Percentiles rank a stretch among this genome's conserved stretches.
Conservation (phyloP, 495 filamentous ascomycete species). For the Hypoxylon fuscum region DNA sequence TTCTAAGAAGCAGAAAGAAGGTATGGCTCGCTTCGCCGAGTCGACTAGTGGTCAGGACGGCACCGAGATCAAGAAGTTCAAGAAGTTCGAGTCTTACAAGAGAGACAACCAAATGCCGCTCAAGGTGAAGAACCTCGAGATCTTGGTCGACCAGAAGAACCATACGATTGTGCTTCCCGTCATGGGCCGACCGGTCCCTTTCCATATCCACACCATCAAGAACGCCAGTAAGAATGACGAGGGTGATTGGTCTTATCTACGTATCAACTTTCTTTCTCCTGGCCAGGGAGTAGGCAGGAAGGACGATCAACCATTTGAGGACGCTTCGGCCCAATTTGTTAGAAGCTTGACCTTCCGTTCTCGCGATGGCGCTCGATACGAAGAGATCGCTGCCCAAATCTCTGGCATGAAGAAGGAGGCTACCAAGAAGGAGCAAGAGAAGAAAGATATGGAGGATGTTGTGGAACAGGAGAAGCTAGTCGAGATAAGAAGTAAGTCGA, state of each 20-base stretch:
- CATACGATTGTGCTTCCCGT: constrained; percentile 91
- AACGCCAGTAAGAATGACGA: constrained; percentile 96
- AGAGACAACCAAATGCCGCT: constrained; percentile 92
- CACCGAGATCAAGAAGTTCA: constrained; percentile 94
- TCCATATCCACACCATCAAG: constrained; percentile 99
- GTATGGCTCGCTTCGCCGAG: constrained; percentile 80
- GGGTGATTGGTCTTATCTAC: constrained; percentile 89
- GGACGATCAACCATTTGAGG: constrained; percentile 98
- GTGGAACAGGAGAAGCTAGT: constrained; percentile 97
- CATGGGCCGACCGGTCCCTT: constrained; percentile 96
- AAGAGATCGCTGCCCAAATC: constrained; percentile 88
- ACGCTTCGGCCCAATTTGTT: constrained; percentile 93
- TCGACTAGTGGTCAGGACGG: constrained; percentile 87
- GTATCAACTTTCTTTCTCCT: constrained; percentile 97
- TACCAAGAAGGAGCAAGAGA: constrained; percentile 91
- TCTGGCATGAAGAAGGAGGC: constrained; percentile 92
- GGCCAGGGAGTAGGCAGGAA: constrained; percentile 98
- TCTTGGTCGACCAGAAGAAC: constrained; percentile 90
- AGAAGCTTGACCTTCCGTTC: constrained; percentile 94
- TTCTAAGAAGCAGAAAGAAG: constrained; percentile 85
- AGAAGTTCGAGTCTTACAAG: constrained; percentile 99
- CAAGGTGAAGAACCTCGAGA: constrained; percentile 81
- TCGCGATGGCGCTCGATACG: constrained; percentile 84
- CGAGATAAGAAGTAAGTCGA: constrained; percentile 80
- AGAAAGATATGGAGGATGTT: constrained; percentile 99